Percentiles rank a stretch among this genome's conserved stretches.
Conservation (phyloP, 164 flowering plant genomes). For the Tinospora cordifolia region DNA sequence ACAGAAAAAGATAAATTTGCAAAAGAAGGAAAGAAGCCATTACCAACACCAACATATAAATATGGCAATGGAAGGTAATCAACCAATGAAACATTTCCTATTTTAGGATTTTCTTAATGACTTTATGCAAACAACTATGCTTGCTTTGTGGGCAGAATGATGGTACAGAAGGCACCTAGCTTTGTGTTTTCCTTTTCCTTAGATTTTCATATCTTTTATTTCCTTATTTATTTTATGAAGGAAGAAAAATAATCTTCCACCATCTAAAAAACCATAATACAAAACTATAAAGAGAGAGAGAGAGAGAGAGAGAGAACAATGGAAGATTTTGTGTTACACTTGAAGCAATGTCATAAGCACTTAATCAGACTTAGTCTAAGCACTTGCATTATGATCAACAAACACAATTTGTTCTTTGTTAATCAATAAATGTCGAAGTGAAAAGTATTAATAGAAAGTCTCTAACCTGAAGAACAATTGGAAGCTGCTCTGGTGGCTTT, state of each 20-base stretch:
- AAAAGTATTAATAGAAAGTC: background rate
- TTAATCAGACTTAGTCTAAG: too few relatives aligned
- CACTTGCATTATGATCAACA: too few relatives aligned
- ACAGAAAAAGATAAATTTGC: background rate
- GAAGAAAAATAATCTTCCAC: background rate
- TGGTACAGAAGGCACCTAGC: background rate
- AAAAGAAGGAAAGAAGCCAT: background rate
- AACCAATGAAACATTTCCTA: background rate
- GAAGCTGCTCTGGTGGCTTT: constrained; percentile 96
- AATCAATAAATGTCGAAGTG: background rate
- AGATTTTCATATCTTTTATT: background rate
- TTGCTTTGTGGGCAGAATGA: background rate
- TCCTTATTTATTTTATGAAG: too few relatives aligned
- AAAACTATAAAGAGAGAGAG: background rate
- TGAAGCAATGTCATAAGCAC: too few relatives aligned
- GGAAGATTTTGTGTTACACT: too few relatives aligned
- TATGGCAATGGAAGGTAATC: background rate
- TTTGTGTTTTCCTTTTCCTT: background rate
- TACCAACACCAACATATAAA: background rate
- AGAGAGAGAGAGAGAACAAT: background rate
- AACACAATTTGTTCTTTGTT: background rate
- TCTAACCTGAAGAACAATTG: constrained; percentile 90
- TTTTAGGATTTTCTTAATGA: too few relatives aligned
- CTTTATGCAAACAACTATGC: background rate
- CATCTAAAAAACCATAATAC: background rate